Conservation (phyloP, 2,329 filamentous ascomycete species). For the Xylaria sp. region DNA sequence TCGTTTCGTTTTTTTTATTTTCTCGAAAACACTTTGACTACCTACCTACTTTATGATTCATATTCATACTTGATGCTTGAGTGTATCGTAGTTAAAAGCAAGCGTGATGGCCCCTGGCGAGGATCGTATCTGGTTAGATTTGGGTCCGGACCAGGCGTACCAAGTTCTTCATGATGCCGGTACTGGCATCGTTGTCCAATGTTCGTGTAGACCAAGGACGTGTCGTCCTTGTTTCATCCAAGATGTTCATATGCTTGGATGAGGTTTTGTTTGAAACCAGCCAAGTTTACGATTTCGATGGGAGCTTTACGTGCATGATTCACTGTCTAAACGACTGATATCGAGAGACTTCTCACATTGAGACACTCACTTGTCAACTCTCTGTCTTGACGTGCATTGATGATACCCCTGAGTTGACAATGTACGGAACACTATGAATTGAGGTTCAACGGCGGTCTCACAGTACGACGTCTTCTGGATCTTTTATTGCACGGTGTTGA, state of each 20-base stretch:
- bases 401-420: too few relatives aligned
- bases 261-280: neutral
- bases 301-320: too few relatives aligned
- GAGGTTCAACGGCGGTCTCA: too few relatives aligned
- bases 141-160: neutral
- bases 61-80: constrained; percentile 6
- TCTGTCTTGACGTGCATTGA: neutral
- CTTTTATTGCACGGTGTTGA: too few relatives aligned
- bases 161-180: constrained; percentile 1
- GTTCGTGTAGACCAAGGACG: neutral
- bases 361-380: neutral
- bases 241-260: neutral
- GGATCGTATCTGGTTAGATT: neutral
- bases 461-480: too few relatives aligned
- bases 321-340: too few relatives aligned
- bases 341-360: neutral
- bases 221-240: neutral
- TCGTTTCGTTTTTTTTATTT: constrained; percentile 12
- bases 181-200: neutral
- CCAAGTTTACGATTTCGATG: too few relatives aligned
- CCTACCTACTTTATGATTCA: constrained; percentile 7
- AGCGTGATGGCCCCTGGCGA: neutral
- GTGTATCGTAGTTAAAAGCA: neutral
- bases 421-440: too few relatives aligned
- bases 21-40: constrained; percentile 18